Conservation (phyloP, 352 stramenopile genomes). For the Pythium grandisporangium region DNA sequence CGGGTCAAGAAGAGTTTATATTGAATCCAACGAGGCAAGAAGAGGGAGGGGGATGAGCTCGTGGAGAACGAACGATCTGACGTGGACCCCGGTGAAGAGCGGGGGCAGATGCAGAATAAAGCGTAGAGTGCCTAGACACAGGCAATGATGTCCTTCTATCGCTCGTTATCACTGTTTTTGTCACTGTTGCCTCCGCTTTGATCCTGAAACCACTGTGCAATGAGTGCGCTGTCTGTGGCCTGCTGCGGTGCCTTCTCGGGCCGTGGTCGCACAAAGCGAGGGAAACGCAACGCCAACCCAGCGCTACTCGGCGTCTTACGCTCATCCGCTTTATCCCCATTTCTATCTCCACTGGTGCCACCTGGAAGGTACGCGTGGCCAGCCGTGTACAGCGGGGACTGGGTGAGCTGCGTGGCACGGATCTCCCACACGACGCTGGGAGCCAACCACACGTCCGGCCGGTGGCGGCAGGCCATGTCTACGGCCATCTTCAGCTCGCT, state of each 20-base stretch:
- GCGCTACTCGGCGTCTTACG: slow-evolving; percentile 16
- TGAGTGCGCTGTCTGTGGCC: slow-evolving; percentile 93
- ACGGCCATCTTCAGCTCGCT: too few species aligned
- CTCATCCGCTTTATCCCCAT: not conserved
- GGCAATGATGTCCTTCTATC: not conserved
- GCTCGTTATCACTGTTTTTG: not conserved
- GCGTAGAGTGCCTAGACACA: too few species aligned
- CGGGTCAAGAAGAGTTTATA: slow-evolving; percentile 29
- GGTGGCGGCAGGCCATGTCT: slow-evolving; percentile 13
- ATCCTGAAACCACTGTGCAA: slow-evolving; percentile 61
- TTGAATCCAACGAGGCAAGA: too few species aligned
- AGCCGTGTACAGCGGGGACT: slow-evolving; percentile 93
- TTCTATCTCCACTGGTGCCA: not conserved
- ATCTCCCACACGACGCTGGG: slow-evolving; percentile 97
- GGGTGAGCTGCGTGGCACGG: slow-evolving; percentile 96
- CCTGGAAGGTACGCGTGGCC: slow-evolving; percentile 23
- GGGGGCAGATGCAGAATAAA: too few species aligned
- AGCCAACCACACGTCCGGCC: slow-evolving; percentile 92
- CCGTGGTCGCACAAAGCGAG: slow-evolving; percentile 94
- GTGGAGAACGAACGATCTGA: too few species aligned
- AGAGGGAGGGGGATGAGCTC: too few species aligned
- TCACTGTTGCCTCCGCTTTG: slow-evolving; percentile 8
- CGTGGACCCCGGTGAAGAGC: too few species aligned
- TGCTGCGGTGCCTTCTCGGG: slow-evolving; percentile 94
- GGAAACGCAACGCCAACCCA: slow-evolving; percentile 97